These are phyloP conservation scores for Atkinsonella texensis DNA, from an alignment of 2,329 filamentous ascomycete genomes.

Conservation along the genomic window DNA sequence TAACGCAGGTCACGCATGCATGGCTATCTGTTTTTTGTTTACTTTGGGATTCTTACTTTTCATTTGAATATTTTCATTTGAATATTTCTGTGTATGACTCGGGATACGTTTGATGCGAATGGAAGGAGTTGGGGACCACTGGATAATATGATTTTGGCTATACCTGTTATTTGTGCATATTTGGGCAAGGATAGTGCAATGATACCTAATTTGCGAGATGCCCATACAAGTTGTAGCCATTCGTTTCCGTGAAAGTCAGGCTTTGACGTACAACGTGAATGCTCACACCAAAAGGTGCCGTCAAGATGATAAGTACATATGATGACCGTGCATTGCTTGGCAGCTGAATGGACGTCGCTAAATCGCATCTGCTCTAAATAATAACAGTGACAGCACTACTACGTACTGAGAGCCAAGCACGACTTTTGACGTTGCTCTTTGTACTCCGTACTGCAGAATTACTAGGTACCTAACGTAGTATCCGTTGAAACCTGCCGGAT, in stretches of 20 bases:
- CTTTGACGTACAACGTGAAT: too few relatives aligned
- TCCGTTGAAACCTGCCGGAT: too few relatives aligned
- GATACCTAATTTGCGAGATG: conserved; percentile 9
- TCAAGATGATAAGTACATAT: too few relatives aligned
- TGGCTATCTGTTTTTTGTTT: not conserved
- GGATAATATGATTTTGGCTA: not conserved
- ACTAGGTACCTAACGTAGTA: too few relatives aligned
- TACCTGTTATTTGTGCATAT: not conserved
- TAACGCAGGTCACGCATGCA: not conserved
- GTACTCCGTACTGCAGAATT: not conserved
- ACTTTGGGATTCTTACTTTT: not conserved
- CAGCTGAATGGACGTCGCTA: too few relatives aligned
- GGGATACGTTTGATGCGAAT: conserved; percentile 1
- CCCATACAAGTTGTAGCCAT: not conserved
- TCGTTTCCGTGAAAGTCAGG: too few relatives aligned
- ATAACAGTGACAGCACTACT: too few relatives aligned
- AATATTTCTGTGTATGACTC: conserved; percentile 2
- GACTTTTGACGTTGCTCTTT: not conserved
- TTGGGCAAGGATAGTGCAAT: not conserved
- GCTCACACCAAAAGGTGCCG: too few relatives aligned
- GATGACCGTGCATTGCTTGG: too few relatives aligned
- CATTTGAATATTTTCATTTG: not conserved
- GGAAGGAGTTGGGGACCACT: conserved; percentile 9
- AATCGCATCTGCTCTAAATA: too few relatives aligned
- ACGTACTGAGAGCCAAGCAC: too few relatives aligned